Percentiles rank a stretch among this genome's conserved stretches.
Conservation (phyloP, 2,329 filamentous ascomycete species). For the Fusarium nurragi region DNA sequence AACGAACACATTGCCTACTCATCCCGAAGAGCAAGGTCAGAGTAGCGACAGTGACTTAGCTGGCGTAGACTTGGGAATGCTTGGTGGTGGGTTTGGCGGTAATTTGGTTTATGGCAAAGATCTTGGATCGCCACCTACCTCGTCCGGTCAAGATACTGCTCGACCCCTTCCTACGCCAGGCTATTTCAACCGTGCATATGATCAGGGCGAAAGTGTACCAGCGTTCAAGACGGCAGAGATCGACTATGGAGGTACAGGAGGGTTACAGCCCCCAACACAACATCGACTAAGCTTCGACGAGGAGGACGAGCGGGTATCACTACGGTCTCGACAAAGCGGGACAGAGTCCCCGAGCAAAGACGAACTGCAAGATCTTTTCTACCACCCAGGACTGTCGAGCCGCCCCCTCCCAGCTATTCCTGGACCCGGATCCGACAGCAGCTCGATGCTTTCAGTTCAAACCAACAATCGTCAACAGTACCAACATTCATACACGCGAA, state of each 20-base stretch:
- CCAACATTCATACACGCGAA: constrained; percentile 61
- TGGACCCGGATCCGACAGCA: constrained; percentile 69
- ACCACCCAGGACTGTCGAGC: constrained; percentile 81
- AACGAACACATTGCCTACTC: constrained; percentile 54
- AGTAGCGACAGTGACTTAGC: constrained; percentile 79
- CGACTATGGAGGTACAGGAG: constrained; percentile 91
- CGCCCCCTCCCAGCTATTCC: constrained; percentile 72
- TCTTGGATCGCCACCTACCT: constrained; percentile 54
- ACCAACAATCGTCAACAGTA: constrained; percentile 54
- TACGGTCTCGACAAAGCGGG: constrained; percentile 65
- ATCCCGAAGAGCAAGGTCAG: constrained; percentile 58
- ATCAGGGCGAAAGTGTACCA: constrained; percentile 47
- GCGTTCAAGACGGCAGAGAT: constrained; percentile 73
- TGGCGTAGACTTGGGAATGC: constrained; percentile 74
- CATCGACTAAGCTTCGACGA: constrained; percentile 90
- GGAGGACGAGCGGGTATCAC: constrained; percentile 78
- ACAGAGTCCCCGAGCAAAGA: constrained; percentile 74
- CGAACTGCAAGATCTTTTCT: constrained; percentile 90
- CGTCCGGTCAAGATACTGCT: constrained; percentile 54
- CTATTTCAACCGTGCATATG: constrained; percentile 44
- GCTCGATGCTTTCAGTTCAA: constrained; percentile 60
- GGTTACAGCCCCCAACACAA: constrained; percentile 77
- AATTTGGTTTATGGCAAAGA: constrained; percentile 62
- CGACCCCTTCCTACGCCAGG: constrained; percentile 61
- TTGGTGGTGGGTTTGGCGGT: constrained; percentile 75